Conservation (phyloP, 2,329 filamentous ascomycete genomes). For the Trichoderma cornu-damae region DNA sequence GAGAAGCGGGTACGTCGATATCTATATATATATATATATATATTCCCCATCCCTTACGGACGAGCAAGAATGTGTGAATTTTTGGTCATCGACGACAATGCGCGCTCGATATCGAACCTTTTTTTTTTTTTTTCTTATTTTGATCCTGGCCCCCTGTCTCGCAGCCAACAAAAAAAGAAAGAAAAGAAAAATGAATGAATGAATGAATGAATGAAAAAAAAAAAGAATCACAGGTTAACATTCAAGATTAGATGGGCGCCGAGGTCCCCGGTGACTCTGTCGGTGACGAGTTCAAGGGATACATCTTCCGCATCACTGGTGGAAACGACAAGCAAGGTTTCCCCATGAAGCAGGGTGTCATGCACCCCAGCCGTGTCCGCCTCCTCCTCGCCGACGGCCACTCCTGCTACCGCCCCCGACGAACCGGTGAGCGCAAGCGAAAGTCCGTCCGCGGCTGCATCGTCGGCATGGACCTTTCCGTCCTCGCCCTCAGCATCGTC, state of each 20-base stretch:
- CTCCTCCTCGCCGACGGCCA: slow-evolving; percentile 94
- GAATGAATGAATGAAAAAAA: background rate
- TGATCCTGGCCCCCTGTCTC: background rate
- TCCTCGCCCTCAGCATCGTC: slow-evolving; percentile 90
- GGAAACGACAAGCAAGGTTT: slow-evolving; percentile 99
- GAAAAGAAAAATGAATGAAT: background rate
- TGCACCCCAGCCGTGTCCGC: slow-evolving; percentile 97
- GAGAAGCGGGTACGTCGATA: slow-evolving; percentile 83
- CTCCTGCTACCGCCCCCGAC: slow-evolving; percentile 98
- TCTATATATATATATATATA: no score
- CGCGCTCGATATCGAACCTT: slow-evolving; percentile 2
- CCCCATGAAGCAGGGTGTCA: slow-evolving; percentile 99
- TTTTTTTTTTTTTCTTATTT: background rate
- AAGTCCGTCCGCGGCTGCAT: slow-evolving; percentile 99
- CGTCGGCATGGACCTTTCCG: slow-evolving; percentile 89
- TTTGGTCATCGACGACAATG: slow-evolving; percentile 16
- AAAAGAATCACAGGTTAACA: background rate
- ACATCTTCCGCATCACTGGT: slow-evolving; percentile 98
- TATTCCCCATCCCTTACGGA: slow-evolving; percentile 16
- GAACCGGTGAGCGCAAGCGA: slow-evolving; percentile 97
- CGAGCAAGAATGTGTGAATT: slow-evolving; percentile 4
- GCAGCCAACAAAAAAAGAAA: background rate
- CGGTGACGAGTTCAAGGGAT: slow-evolving; percentile 99
- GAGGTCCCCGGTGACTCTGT: slow-evolving; percentile 92
- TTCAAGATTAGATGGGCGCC: slow-evolving; percentile 63